Evolutionary conservation across 352 stramenopile genomes (phyloP), one percentile per base, ranked within the genome.

Genomic region (Globisporangium ultimum): DNA sequence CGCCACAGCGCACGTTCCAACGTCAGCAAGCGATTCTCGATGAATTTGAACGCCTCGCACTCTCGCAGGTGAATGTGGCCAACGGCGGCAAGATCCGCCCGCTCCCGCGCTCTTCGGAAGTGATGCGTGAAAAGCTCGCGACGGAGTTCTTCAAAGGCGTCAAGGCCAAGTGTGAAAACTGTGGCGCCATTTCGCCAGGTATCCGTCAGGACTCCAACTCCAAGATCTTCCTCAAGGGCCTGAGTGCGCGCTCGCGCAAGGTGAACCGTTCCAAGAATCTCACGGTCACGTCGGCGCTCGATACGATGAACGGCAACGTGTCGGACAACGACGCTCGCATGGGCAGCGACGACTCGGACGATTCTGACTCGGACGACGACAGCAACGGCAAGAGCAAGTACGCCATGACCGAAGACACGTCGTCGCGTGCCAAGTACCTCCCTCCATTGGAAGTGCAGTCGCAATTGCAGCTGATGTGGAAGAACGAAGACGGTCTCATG

Each of bases 181-280:
- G 98, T 66, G 88, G 88, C 40, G 96, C 97, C 22, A 97, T 97
- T 60, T 98, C 83, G 36, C 95, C 96, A 5, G 91, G 84, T 45
- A 68, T 99, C n/a, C 84, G 97, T 48, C 98, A 99, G 71, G 97
- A 99, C 77, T 89, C 93, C 15, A 93, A 80, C 56, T 95, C 97
- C 61, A 99, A 99, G 70, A 95, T 99, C 58, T 99, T 99, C 74
- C 81, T 97, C 32, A 97, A 95, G 67, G 74, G 77, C 20, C 77
- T 96, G 12, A 96, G 82, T 47, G 71, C 79, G 22, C 83, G 84
- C 22, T 87, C 83, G 57, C 80, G 86, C 56, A 92, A 88, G 61
- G 75, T 91, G 38, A 91, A 95, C 67, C 76, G 83, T 60, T 81
- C 80, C 13, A 92, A 92, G 68, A 91, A 93, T 67, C 66, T 91